Evolutionary conservation across 2,329 filamentous ascomycete genomes (phyloP), one percentile per base, ranked within the genome.

Genomic region (Shiraia sp.): DNA sequence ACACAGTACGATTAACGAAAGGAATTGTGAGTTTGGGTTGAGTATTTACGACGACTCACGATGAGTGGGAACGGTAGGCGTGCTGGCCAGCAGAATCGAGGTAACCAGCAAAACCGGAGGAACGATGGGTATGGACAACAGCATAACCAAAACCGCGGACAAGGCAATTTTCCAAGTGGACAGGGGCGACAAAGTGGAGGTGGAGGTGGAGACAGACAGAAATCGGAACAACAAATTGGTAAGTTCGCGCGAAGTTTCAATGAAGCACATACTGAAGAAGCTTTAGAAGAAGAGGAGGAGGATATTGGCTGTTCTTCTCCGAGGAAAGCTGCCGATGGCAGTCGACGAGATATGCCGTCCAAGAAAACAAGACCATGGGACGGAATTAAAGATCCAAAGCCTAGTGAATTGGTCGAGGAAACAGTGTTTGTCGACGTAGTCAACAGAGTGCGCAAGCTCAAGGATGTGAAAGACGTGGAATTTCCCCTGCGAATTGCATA

Each of bases 401-500:
- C 42, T 12, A 13, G 36, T n/a, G 30, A 33, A 12, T 15, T 10
- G 2, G 23, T 40, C 12, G 27, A 33, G 7, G 7, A n/a, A 2
- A 29, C 28, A n/a, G 15, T 16, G 6, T 36, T 31, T 32, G 14
- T 29, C 12, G 24, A 33, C 7, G 23, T 36, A 10, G 14, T 36
- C 13, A 10, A 34, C 12, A 4, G 19, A 4, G 19, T 22, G 19
- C 4, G 19, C 19, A 22, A 22, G 4, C n/a, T 38, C 7, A 16
- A 12, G 4, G 17, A n/a, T 2, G 10, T 29, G 27, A 10, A 36
- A 10, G 42, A 34, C n/a, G 19, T 22, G 19, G 39, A 42, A 22
- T 47, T 42, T 19, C 43, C 43, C 3, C 23, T 45, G n/a, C 27
- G 42, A 10, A 29, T 33, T 17, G 29, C 22, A 3, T 27, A 33